Evolutionary conservation across 1,139 yeast species (phyloP), one percentile per base, ranked within the genome.

Genomic region (Saccharomyces hybrid): DNA sequence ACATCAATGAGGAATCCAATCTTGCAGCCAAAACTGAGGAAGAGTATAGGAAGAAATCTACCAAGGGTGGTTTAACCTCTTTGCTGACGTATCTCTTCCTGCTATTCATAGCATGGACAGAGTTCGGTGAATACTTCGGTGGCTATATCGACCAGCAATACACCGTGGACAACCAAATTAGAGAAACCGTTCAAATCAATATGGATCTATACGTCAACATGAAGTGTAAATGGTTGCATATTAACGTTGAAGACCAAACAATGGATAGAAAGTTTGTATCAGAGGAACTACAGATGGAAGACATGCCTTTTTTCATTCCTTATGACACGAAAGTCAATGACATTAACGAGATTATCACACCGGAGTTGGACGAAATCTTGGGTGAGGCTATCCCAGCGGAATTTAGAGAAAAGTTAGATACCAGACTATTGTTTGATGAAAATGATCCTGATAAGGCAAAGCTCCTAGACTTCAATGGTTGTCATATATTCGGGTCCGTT

Each of bases 401-500:
- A 59, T 86, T 81, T 62, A 72, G 79, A 64, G 74, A 71, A 38
- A 65, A 56, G 41, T 44, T 68, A 13, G 68, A 65, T 53, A 59
- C 63, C 16, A 58, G 60, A 38, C 50, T 48, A 49, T 53, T 54
- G 32, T 60, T 57, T 23, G 65, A 67, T 46, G 66, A 63, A 41
- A 68, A 68, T 55, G 62, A 62, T 23, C 62, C 59, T 31, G 52
- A 52, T 6, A 54, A 51, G 29, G 51, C 53, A 46, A 54, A 52
- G 46, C 28, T 61, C 23, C 61, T 58, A 3, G 54, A 58, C 5
- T 64, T 67, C 41, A 60, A 69, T 50, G 95, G 95, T 2, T 93
- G 99, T 70, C 89, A 93, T 60, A 81, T 93, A 2, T 89, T 81
- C 66, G 99, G 99, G 1, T 77, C 86, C 0, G 78, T 93, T 51